Base-by-base conservation (phyloP, 2,329 filamentous ascomycete species). In the Xylariaceae sp. region DNA sequence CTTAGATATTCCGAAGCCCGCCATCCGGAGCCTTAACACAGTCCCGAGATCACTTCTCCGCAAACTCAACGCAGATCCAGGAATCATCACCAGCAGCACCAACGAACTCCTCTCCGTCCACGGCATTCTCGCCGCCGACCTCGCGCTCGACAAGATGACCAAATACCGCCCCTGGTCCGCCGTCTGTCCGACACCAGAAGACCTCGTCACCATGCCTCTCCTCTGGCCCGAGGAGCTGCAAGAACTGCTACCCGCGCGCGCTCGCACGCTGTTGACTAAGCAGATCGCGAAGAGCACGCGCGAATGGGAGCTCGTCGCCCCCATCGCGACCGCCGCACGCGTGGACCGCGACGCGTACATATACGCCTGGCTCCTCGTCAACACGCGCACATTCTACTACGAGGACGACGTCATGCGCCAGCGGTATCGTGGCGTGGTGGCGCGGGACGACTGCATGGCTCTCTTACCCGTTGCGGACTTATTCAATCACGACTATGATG, bases 391-490 rank as follows among this genome's bases (percentile, higher is more conserved):
- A 0, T 87, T 87, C 66, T 86, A 86, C 73, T 82, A 82, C 71
- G 72, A 30, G 23, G 23, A 76, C 35, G 77, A 76, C 47, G 70
- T 78, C 2, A 73, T 72, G 44, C 78, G 81, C 62, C 73, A 78
- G 68, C 66, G 72, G 62, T 71, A 76, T 1, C 63, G 53, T 35
- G 59, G 61, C 23, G 64, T 73, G 23, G 4, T 65, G 37, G 42
- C 1, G 68, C 73, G 23, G 67, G 72, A 81, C 65, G 87, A 89
- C 66, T 83, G 83, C 67, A 83, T 90, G 77, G 83, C 83, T 8
- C 79, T 90, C 65, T 87, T 86, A 71, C 88, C 88, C 0, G 86
- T 89, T 42, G 84, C 87, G 1, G 88, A 92, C 71, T 83, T 89
- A 57, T 87, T 91, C 77, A 92, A 84, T 66, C 81, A 82, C 67